phyloP scores from a whole-genome alignment of 1,284 basidiomycete genomes.

The Sanguinoderma infundibulare region DNA sequence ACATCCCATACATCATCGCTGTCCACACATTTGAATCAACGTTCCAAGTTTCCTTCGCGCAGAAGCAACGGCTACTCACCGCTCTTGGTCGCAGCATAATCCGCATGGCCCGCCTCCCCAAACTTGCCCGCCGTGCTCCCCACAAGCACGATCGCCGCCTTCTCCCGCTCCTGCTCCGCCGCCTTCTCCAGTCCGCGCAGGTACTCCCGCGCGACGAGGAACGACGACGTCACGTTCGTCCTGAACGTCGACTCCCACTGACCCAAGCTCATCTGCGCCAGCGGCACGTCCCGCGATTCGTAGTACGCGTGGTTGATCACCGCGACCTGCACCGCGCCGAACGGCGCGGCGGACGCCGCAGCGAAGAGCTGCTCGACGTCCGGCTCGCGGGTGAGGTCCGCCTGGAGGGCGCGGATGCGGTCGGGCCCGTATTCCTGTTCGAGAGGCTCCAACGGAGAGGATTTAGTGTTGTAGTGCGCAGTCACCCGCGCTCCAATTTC shows the following conservation, averaged over 20 bases:
- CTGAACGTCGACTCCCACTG: constrained; percentile 70
- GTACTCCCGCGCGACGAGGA: constrained; percentile 69
- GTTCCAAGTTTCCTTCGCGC: not conserved
- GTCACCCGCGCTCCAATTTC: constrained; percentile 74
- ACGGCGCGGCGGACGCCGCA: constrained; percentile 34
- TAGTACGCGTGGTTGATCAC: constrained; percentile 73
- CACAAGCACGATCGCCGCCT: constrained; percentile 65
- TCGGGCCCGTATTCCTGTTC: constrained; percentile 39
- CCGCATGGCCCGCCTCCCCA: constrained; percentile 70
- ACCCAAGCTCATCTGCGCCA: constrained; percentile 64
- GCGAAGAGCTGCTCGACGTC: constrained; percentile 54
- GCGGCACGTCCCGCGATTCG: constrained; percentile 47
- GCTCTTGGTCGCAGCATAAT: constrained; percentile 59
- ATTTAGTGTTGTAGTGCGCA: constrained; percentile 71
- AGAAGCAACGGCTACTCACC: constrained; percentile 1
- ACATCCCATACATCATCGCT: constrained; percentile 79
- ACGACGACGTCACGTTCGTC: constrained; percentile 70
- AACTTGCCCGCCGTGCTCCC: constrained; percentile 77
- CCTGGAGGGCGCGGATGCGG: constrained; percentile 50
- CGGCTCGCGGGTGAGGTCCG: constrained; percentile 61
- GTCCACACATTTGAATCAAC: constrained; percentile 18
- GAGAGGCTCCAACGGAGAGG: constrained; percentile 49
- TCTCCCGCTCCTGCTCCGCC: constrained; percentile 46
- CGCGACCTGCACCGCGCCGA: constrained; percentile 59
- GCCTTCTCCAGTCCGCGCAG: constrained; percentile 51